These are phyloP conservation scores for Tetrapisispora fleetii DNA, from an alignment of 805 yeast genomes.

Conservation along the genomic window DNA sequence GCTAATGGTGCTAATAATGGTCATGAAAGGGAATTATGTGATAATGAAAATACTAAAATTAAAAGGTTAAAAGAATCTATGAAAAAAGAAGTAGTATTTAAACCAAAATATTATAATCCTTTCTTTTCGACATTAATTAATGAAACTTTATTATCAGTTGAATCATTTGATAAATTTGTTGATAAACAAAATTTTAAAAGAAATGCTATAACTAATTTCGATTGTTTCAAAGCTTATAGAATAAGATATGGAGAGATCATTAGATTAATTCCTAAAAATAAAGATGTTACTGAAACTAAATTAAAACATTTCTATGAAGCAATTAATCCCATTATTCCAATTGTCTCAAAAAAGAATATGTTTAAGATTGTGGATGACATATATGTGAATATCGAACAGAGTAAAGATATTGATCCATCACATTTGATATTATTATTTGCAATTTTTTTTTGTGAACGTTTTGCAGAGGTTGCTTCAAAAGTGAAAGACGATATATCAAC, in stretches of 20 bases:
- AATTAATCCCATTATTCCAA: constrained; percentile 23
- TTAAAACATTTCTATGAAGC: constrained; percentile 16
- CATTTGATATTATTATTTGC: constrained; percentile 13
- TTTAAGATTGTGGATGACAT: constrained; percentile 3
- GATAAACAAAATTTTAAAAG: constrained; percentile 8
- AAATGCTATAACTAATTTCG: constrained; percentile 17
- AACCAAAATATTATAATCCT: constrained; percentile 19
- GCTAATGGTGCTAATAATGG: too few relatives aligned
- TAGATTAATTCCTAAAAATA: constrained; percentile 12
- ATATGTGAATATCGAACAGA: constrained; percentile 2
- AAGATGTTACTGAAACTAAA: constrained; percentile 9
- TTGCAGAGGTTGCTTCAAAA: constrained; percentile 20
- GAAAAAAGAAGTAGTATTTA: constrained; percentile 9
- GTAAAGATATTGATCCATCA: constrained; percentile 5
- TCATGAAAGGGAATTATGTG: background rate
- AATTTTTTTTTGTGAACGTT: constrained; percentile 18
- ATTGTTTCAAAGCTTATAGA: constrained; percentile 4
- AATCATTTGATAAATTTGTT: constrained; percentile 4
- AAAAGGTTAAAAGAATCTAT: constrained; percentile 1
- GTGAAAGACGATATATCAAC: constrained; percentile 14
- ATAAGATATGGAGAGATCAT: constrained; percentile 11
- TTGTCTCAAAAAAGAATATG: constrained; percentile 9
- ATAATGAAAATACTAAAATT: background rate
- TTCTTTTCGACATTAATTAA: constrained; percentile 18
- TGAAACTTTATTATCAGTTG: constrained; percentile 12